These are phyloP conservation scores for Gleditsia sinensis DNA, from an alignment of 306 rosid species.

Conservation along the genomic window DNA sequence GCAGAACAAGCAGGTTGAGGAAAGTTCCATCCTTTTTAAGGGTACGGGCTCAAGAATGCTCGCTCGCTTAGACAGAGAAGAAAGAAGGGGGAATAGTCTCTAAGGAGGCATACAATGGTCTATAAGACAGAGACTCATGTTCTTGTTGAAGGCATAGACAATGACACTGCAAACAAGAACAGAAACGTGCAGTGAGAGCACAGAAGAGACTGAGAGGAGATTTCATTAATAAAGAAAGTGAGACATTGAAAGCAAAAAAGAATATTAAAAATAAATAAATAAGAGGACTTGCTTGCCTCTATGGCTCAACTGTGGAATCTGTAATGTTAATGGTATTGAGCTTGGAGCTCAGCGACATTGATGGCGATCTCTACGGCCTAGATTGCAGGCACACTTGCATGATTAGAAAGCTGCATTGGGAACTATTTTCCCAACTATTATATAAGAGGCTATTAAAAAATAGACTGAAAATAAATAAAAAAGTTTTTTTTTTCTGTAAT, in stretches of 20 bases:
- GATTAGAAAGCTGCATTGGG: neutral
- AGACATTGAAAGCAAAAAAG: neutral
- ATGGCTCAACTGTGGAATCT: constrained; percentile 25
- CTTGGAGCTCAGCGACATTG: neutral
- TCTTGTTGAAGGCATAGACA: constrained; percentile 41
- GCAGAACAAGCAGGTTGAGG: constrained; percentile 36
- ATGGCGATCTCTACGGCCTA: neutral
- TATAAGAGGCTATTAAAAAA: neutral
- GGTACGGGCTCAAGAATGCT: constrained; percentile 25
- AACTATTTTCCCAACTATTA: neutral
- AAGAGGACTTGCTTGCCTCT: neutral
- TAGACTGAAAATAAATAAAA: neutral
- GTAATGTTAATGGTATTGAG: neutral
- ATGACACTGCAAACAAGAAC: constrained; percentile 49
- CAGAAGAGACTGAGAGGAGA: constrained; percentile 44
- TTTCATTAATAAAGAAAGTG: constrained; percentile 46
- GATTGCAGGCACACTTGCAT: neutral
- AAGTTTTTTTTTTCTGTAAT: too few relatives aligned
- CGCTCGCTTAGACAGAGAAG: constrained; percentile 22
- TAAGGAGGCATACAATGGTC: constrained; percentile 30
- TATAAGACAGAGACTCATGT: constrained; percentile 40
- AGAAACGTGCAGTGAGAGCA: constrained; percentile 61
- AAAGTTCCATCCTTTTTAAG: constrained; percentile 28
- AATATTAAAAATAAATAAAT: neutral
- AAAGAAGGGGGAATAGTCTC: neutral